phyloP scores from a whole-genome alignment of 305 asterid genomes.

The Petunia hybrid region DNA sequence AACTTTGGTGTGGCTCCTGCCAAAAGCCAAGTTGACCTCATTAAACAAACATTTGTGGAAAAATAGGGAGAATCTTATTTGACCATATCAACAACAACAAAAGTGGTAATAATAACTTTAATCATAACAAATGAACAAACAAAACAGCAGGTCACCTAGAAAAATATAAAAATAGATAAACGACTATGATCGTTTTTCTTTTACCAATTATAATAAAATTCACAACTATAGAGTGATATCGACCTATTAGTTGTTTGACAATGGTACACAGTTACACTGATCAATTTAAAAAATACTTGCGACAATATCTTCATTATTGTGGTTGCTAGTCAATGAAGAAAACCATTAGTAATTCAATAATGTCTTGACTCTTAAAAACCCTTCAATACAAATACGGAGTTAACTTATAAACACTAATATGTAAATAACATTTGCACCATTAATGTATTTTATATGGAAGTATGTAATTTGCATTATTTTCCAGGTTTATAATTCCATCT shows the following conservation, averaged over 20 bases:
- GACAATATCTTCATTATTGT: not conserved
- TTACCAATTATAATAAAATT: not conserved
- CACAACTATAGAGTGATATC: not conserved
- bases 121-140: not conserved
- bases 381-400: not conserved
- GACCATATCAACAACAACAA: not conserved
- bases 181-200: not conserved
- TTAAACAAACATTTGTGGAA: conserved; percentile 1
- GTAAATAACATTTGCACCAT: not conserved
- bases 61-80: not conserved
- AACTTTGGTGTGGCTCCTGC: conserved; percentile 97
- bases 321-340: not conserved
- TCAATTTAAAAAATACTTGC: not conserved
- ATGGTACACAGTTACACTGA: not conserved
- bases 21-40: not conserved
- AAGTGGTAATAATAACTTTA: not conserved
- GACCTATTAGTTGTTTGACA: not conserved
- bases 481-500: not conserved
- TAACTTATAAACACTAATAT: not conserved
- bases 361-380: not conserved
- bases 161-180: not conserved
- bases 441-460: not conserved
- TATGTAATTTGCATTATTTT: not conserved
- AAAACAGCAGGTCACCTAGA: not conserved
- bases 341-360: not conserved